Evolutionary conservation across 78 protist species (phyloP), one percentile per base, ranked within the genome.

Genomic region (Emiliania huxleyi): DNA sequence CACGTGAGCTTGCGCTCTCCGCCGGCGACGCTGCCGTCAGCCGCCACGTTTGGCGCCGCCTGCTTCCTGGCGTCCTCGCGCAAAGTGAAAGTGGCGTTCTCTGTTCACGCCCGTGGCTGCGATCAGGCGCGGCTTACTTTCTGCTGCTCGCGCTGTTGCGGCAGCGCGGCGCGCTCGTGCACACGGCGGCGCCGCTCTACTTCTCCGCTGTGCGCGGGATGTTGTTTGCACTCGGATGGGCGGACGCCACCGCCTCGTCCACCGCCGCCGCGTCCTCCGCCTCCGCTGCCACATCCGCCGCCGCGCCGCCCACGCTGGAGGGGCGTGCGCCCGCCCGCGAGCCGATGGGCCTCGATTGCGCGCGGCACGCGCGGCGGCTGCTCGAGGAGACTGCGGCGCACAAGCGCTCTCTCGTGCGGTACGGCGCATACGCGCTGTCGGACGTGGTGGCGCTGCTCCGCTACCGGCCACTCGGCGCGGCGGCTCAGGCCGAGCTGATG

Each of bases 41-140:
- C n/a, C n/a, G n/a, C n/a, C n/a, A n/a, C n/a, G n/a, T n/a, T n/a
- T n/a, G n/a, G n/a, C n/a, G n/a, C n/a, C n/a, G n/a, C n/a, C n/a
- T n/a, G n/a, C n/a, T n/a, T n/a, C n/a, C n/a, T n/a, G n/a, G n/a
- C n/a, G n/a, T n/a, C n/a, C n/a, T n/a, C n/a, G n/a, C n/a, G n/a
- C n/a, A n/a, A n/a, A n/a, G n/a, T n/a, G n/a, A n/a, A n/a, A n/a
- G n/a, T n/a, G n/a, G n/a, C n/a, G n/a, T n/a, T n/a, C n/a, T n/a
- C n/a, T n/a, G n/a, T n/a, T n/a, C n/a, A n/a, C n/a, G n/a, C n/a
- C n/a, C n/a, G n/a, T n/a, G n/a, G n/a, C n/a, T n/a, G n/a, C n/a
- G n/a, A n/a, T n/a, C n/a, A n/a, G n/a, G n/a, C n/a, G 83, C 83
- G 23, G 83, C 83, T 4, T 73, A 73, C 83, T 73, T 73, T 42